Base-by-base conservation (phyloP, 2,329 filamentous ascomycete genomes). In the Acrocalymma vagum region DNA sequence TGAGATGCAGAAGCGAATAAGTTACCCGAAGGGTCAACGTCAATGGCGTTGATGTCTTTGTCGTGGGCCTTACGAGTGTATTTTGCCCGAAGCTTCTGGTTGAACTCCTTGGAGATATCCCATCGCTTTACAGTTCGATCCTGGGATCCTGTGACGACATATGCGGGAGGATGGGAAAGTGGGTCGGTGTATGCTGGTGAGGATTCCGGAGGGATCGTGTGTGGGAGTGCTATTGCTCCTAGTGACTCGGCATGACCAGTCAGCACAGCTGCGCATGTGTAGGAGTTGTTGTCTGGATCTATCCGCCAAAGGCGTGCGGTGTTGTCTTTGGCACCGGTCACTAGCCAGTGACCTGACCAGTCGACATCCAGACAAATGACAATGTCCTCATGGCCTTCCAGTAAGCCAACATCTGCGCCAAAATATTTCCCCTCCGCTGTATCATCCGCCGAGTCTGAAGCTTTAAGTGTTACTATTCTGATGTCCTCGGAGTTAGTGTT, bases 1-100 rank as follows among this genome's bases (percentile, higher is more conserved):
- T 99, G 94, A 5, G 93, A 97, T 20, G 94, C 93, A 1, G 94
- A 96, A 3, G 93, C 95, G 63, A 99, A 97, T 1, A 96, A 73
- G n/a, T 85, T 82, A 4, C 83, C 83, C 2, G 81, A 78, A 15
- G 84, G 80, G 51, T 91, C 89, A 9, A 94, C 79, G 51, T 95
- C 90, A 34, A 99, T 82, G 3, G 94, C 91, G 60, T 99, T 99
- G 72, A 99, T 99, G 55, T 99, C 94, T 67, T 99, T 99, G 64
- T 99, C 94, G 71, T 99, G 94, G 1, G 94, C 94, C 70, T 96
- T 95, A 41, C 94, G 83, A 1, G 94, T 97, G 69, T 89, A 99
- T 4, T 85, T 73, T 26, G 90, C 90, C 55, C 84, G 77, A 8
- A 84, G 74, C 8, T 80, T 78, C 42, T 80, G 79, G 45, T 80